These are phyloP conservation scores for Linnemannia hyalina DNA, from an alignment of 192 early-diverging fungal genomes.

Conservation along the genomic window DNA sequence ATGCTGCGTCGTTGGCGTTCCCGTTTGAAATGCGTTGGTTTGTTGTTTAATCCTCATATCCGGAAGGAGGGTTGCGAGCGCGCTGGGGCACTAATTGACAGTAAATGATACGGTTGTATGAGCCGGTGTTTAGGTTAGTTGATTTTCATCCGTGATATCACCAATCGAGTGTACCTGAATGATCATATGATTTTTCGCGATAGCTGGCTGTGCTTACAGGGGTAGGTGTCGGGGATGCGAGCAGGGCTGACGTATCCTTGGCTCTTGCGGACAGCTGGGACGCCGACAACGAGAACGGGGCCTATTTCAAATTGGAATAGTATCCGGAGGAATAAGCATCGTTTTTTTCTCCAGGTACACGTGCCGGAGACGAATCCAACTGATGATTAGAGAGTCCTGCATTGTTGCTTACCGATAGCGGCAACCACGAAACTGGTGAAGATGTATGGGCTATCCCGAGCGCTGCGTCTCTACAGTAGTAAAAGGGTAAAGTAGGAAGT, in stretches of 20 bases:
- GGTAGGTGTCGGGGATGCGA: conserved; percentile 49
- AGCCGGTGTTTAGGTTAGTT: not conserved
- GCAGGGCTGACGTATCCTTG: conserved; percentile 44
- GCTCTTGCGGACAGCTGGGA: conserved; percentile 45
- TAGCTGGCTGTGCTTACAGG: conserved; percentile 18
- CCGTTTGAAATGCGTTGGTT: not conserved
- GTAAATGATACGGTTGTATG: not conserved
- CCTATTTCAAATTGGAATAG: conserved; percentile 4
- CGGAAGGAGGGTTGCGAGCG: conserved; percentile 52
- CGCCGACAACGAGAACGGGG: conserved; percentile 41
- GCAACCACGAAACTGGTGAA: conserved; percentile 55
- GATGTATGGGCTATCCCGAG: conserved; percentile 49
- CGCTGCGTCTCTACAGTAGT: conserved; percentile 32
- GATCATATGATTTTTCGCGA: not conserved
- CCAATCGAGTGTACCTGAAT: not conserved
- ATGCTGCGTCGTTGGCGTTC: not conserved
- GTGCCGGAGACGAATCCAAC: not conserved
- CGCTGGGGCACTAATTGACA: conserved; percentile 39
- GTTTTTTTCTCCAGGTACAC: not conserved
- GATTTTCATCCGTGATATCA: not conserved
- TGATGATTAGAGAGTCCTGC: not conserved
- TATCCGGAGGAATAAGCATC: not conserved
- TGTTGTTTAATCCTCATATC: conserved; percentile 50
- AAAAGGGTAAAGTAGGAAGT: not conserved
- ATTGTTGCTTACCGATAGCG: conserved; percentile 41